Evolutionary conservation across 768 basidiomycete genomes (phyloP).

Genomic region (Crepidotus variabilis): DNA sequence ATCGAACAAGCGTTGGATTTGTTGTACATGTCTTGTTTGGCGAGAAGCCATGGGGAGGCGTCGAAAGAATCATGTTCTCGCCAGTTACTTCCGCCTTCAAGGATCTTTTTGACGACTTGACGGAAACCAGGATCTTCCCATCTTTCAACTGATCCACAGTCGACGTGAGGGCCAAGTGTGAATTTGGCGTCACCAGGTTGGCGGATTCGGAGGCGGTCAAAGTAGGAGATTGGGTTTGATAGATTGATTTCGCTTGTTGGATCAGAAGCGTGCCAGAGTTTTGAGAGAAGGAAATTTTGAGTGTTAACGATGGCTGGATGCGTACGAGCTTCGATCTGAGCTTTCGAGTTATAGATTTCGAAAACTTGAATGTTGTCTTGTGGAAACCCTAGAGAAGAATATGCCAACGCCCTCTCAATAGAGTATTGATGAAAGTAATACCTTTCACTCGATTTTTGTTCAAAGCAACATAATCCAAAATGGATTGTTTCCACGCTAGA

Average conservation of each 20-base stretch:
- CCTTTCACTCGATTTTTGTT: slow-evolving; percentile 49
- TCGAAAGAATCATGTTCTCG: slow-evolving; percentile 48
- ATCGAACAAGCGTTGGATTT: slow-evolving; percentile 51
- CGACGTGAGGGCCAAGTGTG: slow-evolving; percentile 59
- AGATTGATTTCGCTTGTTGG: slow-evolving; percentile 41
- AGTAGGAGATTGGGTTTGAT: slow-evolving; percentile 65
- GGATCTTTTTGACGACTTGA: slow-evolving; percentile 37
- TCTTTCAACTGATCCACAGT: slow-evolving; percentile 50
- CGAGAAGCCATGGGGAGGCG: slow-evolving; percentile 40
- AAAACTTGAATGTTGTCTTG: slow-evolving; percentile 65
- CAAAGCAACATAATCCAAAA: slow-evolving; percentile 49
- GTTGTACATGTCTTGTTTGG: slow-evolving; percentile 60
- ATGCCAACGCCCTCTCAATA: background rate
- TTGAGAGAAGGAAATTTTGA: slow-evolving; percentile 50
- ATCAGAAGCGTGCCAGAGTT: slow-evolving; percentile 53
- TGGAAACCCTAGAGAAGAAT: slow-evolving; percentile 51
- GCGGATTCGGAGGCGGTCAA: slow-evolving; percentile 72
- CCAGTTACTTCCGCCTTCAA: slow-evolving; percentile 43
- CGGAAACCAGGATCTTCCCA: slow-evolving; percentile 49
- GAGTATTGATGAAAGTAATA: slow-evolving; percentile 7
- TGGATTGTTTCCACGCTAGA: slow-evolving; percentile 49
- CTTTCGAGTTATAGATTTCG: slow-evolving; percentile 66
- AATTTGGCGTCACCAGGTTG: slow-evolving; percentile 68
- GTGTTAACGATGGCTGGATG: slow-evolving; percentile 56
- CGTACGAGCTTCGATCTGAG: slow-evolving; percentile 65